Evolutionary conservation across 768 basidiomycete species (phyloP), one percentile per base, ranked within the genome.

Genomic region (Trametes coccinea): DNA sequence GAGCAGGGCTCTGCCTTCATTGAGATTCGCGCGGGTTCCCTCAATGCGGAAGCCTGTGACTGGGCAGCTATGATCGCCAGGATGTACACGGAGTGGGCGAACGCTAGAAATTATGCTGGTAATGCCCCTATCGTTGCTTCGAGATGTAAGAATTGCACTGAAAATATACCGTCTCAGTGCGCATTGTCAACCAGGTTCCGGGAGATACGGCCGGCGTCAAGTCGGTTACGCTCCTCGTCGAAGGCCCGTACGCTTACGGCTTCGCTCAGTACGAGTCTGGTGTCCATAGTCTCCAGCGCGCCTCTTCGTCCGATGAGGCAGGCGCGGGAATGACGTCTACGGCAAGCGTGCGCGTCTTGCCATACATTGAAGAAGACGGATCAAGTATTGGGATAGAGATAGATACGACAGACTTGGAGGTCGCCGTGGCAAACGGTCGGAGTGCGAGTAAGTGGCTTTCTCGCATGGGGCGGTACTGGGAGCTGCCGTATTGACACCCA

Each of bases 61-160:
- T 68, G 61, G 62, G 62, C 57, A 1, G 48, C 60, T 10, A 66
- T 54, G 64, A 62, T 68, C 9, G 53, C 51, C 1, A 56, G 56
- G 10, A 68, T 68, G 67, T 68, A 68, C 56, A 66, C 62, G 16
- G 55, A 52, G 29, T 68, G 67, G 67, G 67, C 64, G 16, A 48
- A 62, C 33, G 59, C 64, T 4, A 62, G 47, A 22, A 53, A 61
- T 17, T 66, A 56, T 34, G 57, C 52, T 1, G 67, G 67, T 66
- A 43, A 9, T 9, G 33, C 13, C 47, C 30, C 4, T 29, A 16
- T 27, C 49, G 17, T 31, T 11, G 11, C 27, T 29, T 29, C 53
- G 29, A 5, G 31, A 27, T 11, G 5, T 13, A 7, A 7, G 29
- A 11, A 17, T 22, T 7, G 33, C 16, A 33, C 14, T 57, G 27